These are phyloP conservation scores for Ceratocystis variospora DNA, from an alignment of 2,329 filamentous ascomycete genomes.

Conservation along the genomic window DNA sequence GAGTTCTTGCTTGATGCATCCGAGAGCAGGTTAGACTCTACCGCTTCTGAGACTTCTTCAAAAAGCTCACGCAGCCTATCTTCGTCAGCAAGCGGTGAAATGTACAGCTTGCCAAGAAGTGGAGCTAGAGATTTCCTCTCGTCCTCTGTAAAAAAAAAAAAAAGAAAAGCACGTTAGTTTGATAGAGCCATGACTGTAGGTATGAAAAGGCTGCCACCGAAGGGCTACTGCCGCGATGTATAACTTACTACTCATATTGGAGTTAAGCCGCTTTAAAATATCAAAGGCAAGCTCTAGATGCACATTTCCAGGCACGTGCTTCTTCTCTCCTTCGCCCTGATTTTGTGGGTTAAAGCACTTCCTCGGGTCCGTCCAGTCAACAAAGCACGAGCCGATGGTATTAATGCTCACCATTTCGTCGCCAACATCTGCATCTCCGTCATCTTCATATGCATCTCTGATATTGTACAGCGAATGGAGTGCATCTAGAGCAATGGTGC, in stretches of 20 bases:
- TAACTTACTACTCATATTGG: slow-evolving; percentile 51
- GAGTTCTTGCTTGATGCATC: slow-evolving; percentile 51
- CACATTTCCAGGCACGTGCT: slow-evolving; percentile 57
- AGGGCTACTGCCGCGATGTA: too few relatives aligned
- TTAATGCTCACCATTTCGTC: slow-evolving; percentile 68
- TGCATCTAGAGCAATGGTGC: slow-evolving; percentile 55
- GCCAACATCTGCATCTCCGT: slow-evolving; percentile 59
- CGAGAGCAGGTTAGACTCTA: slow-evolving; percentile 46
- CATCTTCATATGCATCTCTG: slow-evolving; percentile 59
- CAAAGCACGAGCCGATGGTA: slow-evolving; percentile 65
- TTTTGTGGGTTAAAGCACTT: slow-evolving; percentile 49
- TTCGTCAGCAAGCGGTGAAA: slow-evolving; percentile 52
- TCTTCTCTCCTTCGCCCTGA: slow-evolving; percentile 43
- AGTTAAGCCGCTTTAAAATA: slow-evolving; percentile 60
- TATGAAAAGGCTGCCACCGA: not conserved
- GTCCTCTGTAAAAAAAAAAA: slow-evolving; percentile 43
- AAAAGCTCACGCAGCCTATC: slow-evolving; percentile 45
- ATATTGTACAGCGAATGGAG: slow-evolving; percentile 62
- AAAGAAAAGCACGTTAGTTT: slow-evolving; percentile 23
- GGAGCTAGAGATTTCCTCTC: slow-evolving; percentile 71
- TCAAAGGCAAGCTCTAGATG: slow-evolving; percentile 67
- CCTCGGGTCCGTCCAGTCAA: slow-evolving; percentile 90
- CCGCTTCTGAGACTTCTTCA: slow-evolving; percentile 44
- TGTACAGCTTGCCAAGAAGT: slow-evolving; percentile 68
- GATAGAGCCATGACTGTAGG: not conserved